These are phyloP conservation scores for Litchi chinensis DNA, from an alignment of 345 rosid species.

Conservation along the genomic window DNA sequence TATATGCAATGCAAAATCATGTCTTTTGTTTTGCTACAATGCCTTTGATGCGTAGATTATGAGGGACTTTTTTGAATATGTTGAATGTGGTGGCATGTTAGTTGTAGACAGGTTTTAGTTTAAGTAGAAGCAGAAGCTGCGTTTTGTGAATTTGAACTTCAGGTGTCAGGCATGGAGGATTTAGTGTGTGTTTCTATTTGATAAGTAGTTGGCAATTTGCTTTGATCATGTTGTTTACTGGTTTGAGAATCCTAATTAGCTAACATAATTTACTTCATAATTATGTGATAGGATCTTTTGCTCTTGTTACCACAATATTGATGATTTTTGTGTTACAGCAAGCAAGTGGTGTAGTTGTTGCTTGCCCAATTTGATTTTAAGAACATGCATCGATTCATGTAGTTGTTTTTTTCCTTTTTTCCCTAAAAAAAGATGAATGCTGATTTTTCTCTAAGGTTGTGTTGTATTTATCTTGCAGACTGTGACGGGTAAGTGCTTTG, in stretches of 20 bases:
- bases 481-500: constrained; percentile 80
- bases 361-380: neutral
- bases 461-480: constrained; percentile 46
- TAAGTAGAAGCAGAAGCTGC: neutral
- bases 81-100: neutral
- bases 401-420: neutral
- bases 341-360: neutral
- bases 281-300: neutral
- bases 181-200: neutral
- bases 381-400: neutral
- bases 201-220: neutral
- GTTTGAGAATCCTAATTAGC: neutral
- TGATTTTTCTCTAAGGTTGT: neutral
- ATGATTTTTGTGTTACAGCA: too few relatives aligned
- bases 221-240: neutral
- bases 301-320: too few relatives aligned
- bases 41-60: too few relatives aligned
- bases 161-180: neutral
- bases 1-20: too few relatives aligned
- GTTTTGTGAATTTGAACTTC: neutral
- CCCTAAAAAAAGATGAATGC: neutral
- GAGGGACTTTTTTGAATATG: neutral
- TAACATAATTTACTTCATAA: neutral
- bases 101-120: neutral
- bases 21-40: too few relatives aligned